These are phyloP conservation scores for Botrytis fragariae DNA, from an alignment of 2,329 filamentous ascomycete species.

Conservation along the genomic window DNA sequence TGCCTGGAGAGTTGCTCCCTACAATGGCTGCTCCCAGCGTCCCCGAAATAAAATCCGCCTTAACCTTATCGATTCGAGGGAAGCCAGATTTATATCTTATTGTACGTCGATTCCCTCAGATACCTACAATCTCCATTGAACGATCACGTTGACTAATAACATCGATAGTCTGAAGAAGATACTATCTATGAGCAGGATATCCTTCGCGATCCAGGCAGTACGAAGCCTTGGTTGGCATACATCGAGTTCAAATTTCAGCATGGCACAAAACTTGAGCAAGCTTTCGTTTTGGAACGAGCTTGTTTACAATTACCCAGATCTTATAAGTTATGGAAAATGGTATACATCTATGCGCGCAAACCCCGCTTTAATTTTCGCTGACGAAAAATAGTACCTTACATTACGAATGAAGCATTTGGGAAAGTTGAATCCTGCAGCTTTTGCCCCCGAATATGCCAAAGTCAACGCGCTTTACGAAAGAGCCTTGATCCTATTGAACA, in stretches of 20 bases:
- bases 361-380: conserved; percentile 21
- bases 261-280: conserved; percentile 81
- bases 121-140: not conserved
- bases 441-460: conserved; percentile 80
- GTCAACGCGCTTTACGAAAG: conserved; percentile 94
- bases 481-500: conserved; percentile 89
- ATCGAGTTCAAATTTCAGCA: conserved; percentile 87
- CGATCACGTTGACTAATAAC: conserved; percentile 27
- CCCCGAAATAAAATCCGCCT: conserved; percentile 23
- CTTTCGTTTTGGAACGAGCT: conserved; percentile 83
- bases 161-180: conserved; percentile 75
- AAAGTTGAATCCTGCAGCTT: conserved; percentile 78
- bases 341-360: conserved; percentile 39
- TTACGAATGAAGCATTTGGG: conserved; percentile 79
- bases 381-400: conserved; percentile 66
- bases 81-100: conserved; percentile 41
- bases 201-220: conserved; percentile 75
- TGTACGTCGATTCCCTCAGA: conserved; percentile 29
- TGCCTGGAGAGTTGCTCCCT: conserved; percentile 40
- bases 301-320: conserved; percentile 87
- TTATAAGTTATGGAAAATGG: conserved; percentile 98
- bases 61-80: conserved; percentile 33
- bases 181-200: conserved; percentile 96
- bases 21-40: conserved; percentile 38
- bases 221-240: conserved; percentile 94